Evolutionary conservation across 768 basidiomycete species (phyloP), one percentile per base, ranked within the genome.

Genomic region (Asterophora lycoperdoides): DNA sequence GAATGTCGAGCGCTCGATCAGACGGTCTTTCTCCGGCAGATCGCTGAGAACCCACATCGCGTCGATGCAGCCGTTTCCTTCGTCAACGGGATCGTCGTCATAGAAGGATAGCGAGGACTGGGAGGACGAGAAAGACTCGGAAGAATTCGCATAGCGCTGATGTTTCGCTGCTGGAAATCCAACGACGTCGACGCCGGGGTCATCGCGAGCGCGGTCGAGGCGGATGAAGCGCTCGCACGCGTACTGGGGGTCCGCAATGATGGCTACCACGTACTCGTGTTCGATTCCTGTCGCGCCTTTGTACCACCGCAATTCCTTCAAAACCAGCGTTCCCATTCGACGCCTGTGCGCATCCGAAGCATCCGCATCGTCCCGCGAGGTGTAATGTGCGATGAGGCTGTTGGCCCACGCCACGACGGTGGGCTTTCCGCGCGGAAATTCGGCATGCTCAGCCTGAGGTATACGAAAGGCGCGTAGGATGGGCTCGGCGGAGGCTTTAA

Each of bases 251-350:
- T 52, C 55, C 19, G 47, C 29, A 29, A 56, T 42, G 19, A 49
- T 44, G 4, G 54, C 54, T 14, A 56, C 32, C 36, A 56, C 37
- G 33, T 52, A 56, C 18, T 56, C 48, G 44, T 56, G 55, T 36
- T 52, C 48, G 14, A 46, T 30, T 6, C 41, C 51, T 30, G 38
- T 30, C 17, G 36, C 34, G 7, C 37, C 48, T 23, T 41, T 49
- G 41, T 52, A 56, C 51, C 55, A 56, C 14, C 33, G 39, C 23
- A 56, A 14, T 40, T 56, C 55, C 17, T 49, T 52, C 20, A 56
- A 47, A 2, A 32, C 47, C 40, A 56, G 36, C 26, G 43, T 50
- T 19, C 41, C 41, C 41, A 56, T 46, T 1, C 55, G 41, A 18
- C 45, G 48, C 20, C 51, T 47, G 23, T 49, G 38, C 8, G 6